These are phyloP conservation scores for Karstenula rhodostoma DNA, from an alignment of 2,329 filamentous ascomycete species.

Conservation along the genomic window DNA sequence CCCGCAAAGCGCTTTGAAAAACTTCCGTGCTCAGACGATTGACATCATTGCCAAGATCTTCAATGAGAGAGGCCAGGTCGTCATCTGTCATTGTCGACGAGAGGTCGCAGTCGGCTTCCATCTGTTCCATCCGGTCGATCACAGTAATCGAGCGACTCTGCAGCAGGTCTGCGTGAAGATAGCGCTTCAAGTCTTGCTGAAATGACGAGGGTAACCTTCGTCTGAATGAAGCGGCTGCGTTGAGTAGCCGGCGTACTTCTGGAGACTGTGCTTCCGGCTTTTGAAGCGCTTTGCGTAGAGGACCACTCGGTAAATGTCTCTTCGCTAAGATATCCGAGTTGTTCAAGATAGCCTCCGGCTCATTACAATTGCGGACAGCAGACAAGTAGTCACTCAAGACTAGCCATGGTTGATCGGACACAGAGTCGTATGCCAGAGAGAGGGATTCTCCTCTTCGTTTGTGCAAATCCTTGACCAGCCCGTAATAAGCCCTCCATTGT, in stretches of 20 bases:
- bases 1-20: slow-evolving; percentile 61
- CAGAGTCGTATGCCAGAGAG: slow-evolving; percentile 76
- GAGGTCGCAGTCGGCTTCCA: slow-evolving; percentile 82
- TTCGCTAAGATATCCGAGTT: slow-evolving; percentile 62
- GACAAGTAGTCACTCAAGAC: slow-evolving; percentile 83
- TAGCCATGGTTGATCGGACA: slow-evolving; percentile 79
- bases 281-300: slow-evolving; percentile 44
- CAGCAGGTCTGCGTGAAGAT: slow-evolving; percentile 76
- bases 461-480: slow-evolving; percentile 84
- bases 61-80: slow-evolving; percentile 65
- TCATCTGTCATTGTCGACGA: slow-evolving; percentile 83
- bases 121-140: slow-evolving; percentile 75
- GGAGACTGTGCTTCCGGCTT: slow-evolving; percentile 43
- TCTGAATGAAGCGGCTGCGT: slow-evolving; percentile 74
- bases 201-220: slow-evolving; percentile 75
- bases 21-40: slow-evolving; percentile 58
- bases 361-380: slow-evolving; percentile 79
- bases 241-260: slow-evolving; percentile 69
- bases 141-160: slow-evolving; percentile 67
- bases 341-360: slow-evolving; percentile 76
- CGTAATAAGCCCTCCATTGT: slow-evolving; percentile 91
- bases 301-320: slow-evolving; percentile 25
- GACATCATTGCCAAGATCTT: slow-evolving; percentile 64
- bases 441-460: slow-evolving; percentile 84
- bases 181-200: slow-evolving; percentile 70